A percentile compares a stretch with the other conserved stretches of the same genome.
Evolutionary conservation across 257 asterid species (phyloP).

Genomic region (Solanum chilense): DNA sequence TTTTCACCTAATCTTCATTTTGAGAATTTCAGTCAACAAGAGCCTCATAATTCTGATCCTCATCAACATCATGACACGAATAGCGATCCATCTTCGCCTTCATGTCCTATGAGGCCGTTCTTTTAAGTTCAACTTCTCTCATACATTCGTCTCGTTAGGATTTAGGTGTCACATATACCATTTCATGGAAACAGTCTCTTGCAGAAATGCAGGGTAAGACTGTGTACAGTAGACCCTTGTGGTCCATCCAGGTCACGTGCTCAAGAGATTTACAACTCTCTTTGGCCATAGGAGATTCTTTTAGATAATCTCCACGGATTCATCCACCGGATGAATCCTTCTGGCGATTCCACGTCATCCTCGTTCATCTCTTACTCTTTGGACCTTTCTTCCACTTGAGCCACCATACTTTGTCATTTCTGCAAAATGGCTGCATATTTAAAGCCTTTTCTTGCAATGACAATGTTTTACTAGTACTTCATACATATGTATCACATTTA

Average conservation of each 20-base stretch:
- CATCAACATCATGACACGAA: slow-evolving; percentile 15
- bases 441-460: slow-evolving; percentile 11
- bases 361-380: background rate
- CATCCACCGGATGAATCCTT: background rate
- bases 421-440: slow-evolving; percentile 27
- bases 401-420: background rate
- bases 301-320: background rate
- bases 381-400: background rate
- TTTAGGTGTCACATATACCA: background rate
- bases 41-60: slow-evolving; percentile 16
- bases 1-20: slow-evolving; percentile 59
- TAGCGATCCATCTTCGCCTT: slow-evolving; percentile 22
- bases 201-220: background rate
- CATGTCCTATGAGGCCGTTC: slow-evolving; percentile 30
- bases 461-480: background rate
- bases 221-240: background rate
- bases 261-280: background rate
- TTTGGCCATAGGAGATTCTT: background rate
- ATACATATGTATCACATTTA: background rate
- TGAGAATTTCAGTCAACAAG: slow-evolving; percentile 26
- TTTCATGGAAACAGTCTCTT: background rate
- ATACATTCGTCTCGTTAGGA: background rate
- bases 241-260: background rate
- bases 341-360: background rate
- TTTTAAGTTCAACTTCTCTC: background rate